These are phyloP conservation scores for Hygrocybe coccinea DNA, from an alignment of 768 basidiomycete genomes.

Conservation along the genomic window DNA sequence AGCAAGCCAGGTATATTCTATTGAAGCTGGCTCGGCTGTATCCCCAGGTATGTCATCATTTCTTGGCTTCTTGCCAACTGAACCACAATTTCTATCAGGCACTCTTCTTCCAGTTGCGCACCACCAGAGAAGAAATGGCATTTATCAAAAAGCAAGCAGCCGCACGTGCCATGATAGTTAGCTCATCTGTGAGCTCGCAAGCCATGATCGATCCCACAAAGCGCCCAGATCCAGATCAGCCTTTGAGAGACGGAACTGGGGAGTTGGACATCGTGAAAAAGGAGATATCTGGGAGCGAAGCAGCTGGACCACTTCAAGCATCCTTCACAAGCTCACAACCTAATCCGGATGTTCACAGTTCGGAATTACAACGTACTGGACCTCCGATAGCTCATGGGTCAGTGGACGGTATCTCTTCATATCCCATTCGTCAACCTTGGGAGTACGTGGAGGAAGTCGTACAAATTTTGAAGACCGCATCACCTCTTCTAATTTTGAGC, in stretches of 20 bases:
- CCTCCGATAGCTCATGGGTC: background rate
- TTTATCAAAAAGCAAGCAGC: constrained; percentile 33
- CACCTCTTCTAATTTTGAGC: constrained; percentile 89
- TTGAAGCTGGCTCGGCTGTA: constrained; percentile 85
- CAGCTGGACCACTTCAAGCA: background rate
- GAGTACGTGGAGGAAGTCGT: constrained; percentile 93
- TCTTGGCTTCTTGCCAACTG: background rate
- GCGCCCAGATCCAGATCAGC: constrained; percentile 6
- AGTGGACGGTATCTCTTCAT: constrained; percentile 17
- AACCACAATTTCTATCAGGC: constrained; percentile 47
- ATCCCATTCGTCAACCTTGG: constrained; percentile 61
- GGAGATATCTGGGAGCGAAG: background rate
- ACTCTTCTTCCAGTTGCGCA: constrained; percentile 91
- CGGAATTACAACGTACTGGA: background rate
- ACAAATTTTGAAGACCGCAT: constrained; percentile 90
- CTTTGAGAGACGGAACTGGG: background rate
- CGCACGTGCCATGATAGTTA: constrained; percentile 29
- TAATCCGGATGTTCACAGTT: background rate
- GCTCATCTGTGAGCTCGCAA: background rate
- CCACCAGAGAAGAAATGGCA: constrained; percentile 67
- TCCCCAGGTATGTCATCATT: constrained; percentile 67
- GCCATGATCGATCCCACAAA: background rate
- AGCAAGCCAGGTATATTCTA: constrained; percentile 85
- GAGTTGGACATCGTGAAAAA: background rate
- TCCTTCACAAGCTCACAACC: background rate